These are phyloP conservation scores for Bondarzewia mesenterica DNA, from an alignment of 1,284 basidiomycete genomes.

Conservation along the genomic window DNA sequence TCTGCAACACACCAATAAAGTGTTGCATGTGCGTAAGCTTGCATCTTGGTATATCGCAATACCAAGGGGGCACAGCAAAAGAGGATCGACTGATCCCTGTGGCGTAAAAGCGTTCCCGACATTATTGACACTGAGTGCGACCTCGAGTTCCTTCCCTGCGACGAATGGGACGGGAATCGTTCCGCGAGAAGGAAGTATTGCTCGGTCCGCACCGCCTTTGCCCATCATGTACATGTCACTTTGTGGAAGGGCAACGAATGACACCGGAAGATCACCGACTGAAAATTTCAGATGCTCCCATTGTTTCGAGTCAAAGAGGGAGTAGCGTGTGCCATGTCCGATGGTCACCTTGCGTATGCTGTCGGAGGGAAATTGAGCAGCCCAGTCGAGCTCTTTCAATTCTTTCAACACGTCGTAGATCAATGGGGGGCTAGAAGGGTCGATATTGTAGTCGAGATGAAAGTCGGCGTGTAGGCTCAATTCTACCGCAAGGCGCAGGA, in stretches of 20 bases:
- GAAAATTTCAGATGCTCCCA: conserved; percentile 32
- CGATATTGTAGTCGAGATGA: conserved; percentile 60
- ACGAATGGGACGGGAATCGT: conserved; percentile 45
- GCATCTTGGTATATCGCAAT: conserved; percentile 52
- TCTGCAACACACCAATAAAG: conserved; percentile 35
- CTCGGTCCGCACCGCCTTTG: conserved; percentile 16
- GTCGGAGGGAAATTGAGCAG: conserved; percentile 2
- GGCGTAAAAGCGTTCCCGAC: conserved; percentile 62
- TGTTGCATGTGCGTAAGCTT: conserved; percentile 34
- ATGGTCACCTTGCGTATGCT: conserved; percentile 32
- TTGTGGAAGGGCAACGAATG: conserved; percentile 50
- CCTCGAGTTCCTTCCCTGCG: conserved; percentile 34
- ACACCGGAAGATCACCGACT: conserved; percentile 33
- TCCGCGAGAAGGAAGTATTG: conserved; percentile 28
- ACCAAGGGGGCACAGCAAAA: conserved; percentile 50
- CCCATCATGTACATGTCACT: conserved; percentile 65
- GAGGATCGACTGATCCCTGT: conserved; percentile 52
- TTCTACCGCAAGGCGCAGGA: conserved; percentile 38
- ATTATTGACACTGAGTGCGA: conserved; percentile 56
- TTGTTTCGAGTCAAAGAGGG: conserved; percentile 37
- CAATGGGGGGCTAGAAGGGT: conserved; percentile 39
- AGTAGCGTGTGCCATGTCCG: conserved; percentile 53
- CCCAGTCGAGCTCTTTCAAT: conserved; percentile 20
- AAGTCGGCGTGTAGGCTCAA: conserved; percentile 44
- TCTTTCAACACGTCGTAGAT: conserved; percentile 43